Base-by-base conservation (phyloP, 1,284 basidiomycete species). In the Gomphus sp. region DNA sequence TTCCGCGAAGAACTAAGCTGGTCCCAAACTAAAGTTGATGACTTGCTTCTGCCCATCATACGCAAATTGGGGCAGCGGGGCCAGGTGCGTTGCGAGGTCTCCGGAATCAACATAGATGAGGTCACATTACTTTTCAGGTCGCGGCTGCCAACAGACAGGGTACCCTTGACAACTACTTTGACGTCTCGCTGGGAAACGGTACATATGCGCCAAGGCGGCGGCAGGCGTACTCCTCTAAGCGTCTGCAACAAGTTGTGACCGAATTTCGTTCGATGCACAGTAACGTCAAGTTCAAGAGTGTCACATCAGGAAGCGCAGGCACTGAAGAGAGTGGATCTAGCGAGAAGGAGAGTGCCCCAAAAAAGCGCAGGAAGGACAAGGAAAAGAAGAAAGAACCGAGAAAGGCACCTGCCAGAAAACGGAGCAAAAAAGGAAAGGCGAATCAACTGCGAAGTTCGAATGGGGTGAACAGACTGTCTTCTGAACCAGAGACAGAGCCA, bases 21-120 rank as follows among this genome's bases (percentile, higher is more conserved):
- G 97, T 76, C 79, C 6, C 80, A 88, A 63, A 72, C 71, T 41
- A 99, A 98, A 75, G 91, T 94, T 0, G 94, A 98, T 67, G 93
- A 97, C 62, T 80, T 95, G 41, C 74, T 99, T 14, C 76, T 96
- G 43, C 97, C 97, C 6, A 93, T 99, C 63, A 93, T 99, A 56
- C 92, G 93, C 65, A 90, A 85, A 65, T 89, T 96, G 76, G 87
- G 82, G 62, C 85, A 87, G 66, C 85, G 91, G 39, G 81, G 80
- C 31, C 85, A 90, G 74, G 87, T 85, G 66, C 61, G 52, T 48
- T 18, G 14, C 25, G 7, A 36, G 37, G 43, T 33, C 36, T 36
- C 47, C 11, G 36, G 49, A 58, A 58, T 55, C 56, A 49, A 48
- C n/a, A 51, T 25, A 45, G 31, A 50, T 34, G 22, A 25, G 22